Evolutionary conservation across 306 rosid species (phyloP), one percentile per base, ranked within the genome.

Genomic region (Trifolium dubium): DNA sequence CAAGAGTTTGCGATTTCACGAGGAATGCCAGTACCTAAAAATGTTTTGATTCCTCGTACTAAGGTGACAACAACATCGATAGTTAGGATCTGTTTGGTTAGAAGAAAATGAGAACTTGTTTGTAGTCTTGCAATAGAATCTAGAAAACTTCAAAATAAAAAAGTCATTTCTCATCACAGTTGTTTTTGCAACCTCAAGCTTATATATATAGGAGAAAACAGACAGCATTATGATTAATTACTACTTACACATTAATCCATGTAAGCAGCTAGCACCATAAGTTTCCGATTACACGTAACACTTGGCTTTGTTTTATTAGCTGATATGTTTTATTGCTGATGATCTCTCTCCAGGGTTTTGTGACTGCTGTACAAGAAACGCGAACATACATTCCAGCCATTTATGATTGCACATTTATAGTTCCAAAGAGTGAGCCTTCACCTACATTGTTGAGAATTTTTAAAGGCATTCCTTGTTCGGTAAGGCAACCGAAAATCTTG

Each of bases 31-130:
- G 51, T 85, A 70, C 97, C 97, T 32, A 86, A 54, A 81, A 91
- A 93, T 56, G 97, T 93, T 69, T 77, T 93, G 82, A 85, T 93
- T 75, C 98, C 98, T 32, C 93, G 94, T 41, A 93, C 97, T 1
- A 93, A 93, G 97, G 98, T 91, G 44, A 82, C 8, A 60, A 71
- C 29, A 69, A 13, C 8, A 10, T 59, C 40, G 59, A 63, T 65
- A 5, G 17, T n/a, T 62, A 67, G 44, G 5, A 39, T 59, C 13
- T 34, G 17, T 49, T 37, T 49, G 49, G 34, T 40, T 64, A 14
- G 12, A 31, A 13, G 19, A 60, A 60, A 31, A 11, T 1, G 35
- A 56, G 8, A 56, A 56, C 23, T 29, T 56, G 35, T 28, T 29
- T 56, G 35, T 28, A 49, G 18, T 18, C 8, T 8, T 49, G 4